Evolutionary conservation across 2,329 filamentous ascomycete genomes (phyloP).

Genomic region (Xylariaceae sp.): DNA sequence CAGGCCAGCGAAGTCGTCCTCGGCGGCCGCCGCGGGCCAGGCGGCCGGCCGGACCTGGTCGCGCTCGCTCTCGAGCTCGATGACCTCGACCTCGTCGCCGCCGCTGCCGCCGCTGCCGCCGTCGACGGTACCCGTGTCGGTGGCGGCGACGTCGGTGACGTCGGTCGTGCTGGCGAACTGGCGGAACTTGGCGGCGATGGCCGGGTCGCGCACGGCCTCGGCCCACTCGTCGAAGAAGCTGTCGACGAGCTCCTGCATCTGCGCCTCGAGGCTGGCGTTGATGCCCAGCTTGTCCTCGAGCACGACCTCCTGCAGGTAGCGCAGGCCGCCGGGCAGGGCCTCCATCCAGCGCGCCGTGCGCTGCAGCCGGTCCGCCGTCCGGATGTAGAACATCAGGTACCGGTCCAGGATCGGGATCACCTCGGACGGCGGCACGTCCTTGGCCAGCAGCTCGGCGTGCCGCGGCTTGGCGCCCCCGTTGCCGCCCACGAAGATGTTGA

Average conservation of each 20-base stretch:
- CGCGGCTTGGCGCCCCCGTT: slow-evolving; percentile 82
- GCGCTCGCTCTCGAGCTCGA: slow-evolving; percentile 66
- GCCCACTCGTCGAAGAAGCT: slow-evolving; percentile 91
- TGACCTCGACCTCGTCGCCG: slow-evolving; percentile 55
- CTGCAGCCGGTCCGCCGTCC: slow-evolving; percentile 84
- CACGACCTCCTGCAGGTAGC: slow-evolving; percentile 74
- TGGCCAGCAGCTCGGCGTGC: slow-evolving; percentile 76
- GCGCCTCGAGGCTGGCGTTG: slow-evolving; percentile 71
- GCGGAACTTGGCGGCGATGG: slow-evolving; percentile 60
- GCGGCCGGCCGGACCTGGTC: slow-evolving; percentile 66
- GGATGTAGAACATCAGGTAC: slow-evolving; percentile 89
- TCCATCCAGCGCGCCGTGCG: slow-evolving; percentile 86
- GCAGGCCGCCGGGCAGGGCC: slow-evolving; percentile 72
- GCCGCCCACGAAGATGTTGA: slow-evolving; percentile 85
- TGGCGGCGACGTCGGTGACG: no score
- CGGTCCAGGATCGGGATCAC: slow-evolving; percentile 79
- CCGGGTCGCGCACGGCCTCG: slow-evolving; percentile 65
- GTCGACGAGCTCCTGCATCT: slow-evolving; percentile 80
- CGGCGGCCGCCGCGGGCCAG: slow-evolving; percentile 61
- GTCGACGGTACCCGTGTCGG: no score
- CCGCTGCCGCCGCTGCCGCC: no score
- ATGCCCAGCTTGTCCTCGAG: slow-evolving; percentile 83
- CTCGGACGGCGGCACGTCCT: slow-evolving; percentile 76
- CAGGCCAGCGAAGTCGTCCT: slow-evolving; percentile 64
- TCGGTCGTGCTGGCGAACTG: slow-evolving; percentile 82